Evolutionary conservation across 176 grass and related monocot genomes (phyloP).

Genomic region (Rhynchospora breviuscula): DNA sequence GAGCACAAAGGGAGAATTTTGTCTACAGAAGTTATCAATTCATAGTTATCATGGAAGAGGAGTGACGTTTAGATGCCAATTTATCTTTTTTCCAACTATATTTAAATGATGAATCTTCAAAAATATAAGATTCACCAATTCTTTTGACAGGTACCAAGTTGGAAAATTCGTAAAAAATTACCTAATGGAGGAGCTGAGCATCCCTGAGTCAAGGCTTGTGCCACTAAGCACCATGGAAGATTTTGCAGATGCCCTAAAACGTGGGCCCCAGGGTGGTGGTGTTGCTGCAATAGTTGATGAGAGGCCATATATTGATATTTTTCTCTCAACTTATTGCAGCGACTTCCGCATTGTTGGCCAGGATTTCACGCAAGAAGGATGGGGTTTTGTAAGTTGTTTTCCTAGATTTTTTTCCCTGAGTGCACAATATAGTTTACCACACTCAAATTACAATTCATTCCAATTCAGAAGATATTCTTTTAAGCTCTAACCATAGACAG

Average conservation of each 20-base stretch:
- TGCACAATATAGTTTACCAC: not conserved
- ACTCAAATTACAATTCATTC: not conserved
- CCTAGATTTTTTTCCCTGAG: not conserved
- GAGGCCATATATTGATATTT: slow-evolving; percentile 58
- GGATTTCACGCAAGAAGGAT: slow-evolving; percentile 76
- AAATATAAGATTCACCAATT: not conserved
- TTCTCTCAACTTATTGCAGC: slow-evolving; percentile 67
- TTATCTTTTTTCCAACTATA: not conserved
- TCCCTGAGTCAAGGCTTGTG: slow-evolving; percentile 57
- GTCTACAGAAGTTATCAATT: not conserved
- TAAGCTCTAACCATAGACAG: not conserved
- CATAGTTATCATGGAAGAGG: not conserved
- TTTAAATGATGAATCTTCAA: not conserved
- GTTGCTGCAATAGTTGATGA: slow-evolving; percentile 90
- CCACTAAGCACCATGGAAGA: slow-evolving; percentile 55
- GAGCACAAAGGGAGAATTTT: not conserved
- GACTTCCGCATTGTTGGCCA: slow-evolving; percentile 67
- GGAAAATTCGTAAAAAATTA: slow-evolving; percentile 80
- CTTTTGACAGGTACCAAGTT: slow-evolving; percentile 36
- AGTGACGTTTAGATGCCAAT: not conserved
- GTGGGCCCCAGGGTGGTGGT: slow-evolving; percentile 54
- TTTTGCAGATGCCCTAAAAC: slow-evolving; percentile 60
- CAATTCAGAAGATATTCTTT: not conserved
- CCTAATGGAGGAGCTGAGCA: slow-evolving; percentile 51
- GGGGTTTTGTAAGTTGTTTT: slow-evolving; percentile 83